These are phyloP conservation scores for Nemophila menziesii DNA, from an alignment of 257 asterid genomes.

Conservation along the genomic window DNA sequence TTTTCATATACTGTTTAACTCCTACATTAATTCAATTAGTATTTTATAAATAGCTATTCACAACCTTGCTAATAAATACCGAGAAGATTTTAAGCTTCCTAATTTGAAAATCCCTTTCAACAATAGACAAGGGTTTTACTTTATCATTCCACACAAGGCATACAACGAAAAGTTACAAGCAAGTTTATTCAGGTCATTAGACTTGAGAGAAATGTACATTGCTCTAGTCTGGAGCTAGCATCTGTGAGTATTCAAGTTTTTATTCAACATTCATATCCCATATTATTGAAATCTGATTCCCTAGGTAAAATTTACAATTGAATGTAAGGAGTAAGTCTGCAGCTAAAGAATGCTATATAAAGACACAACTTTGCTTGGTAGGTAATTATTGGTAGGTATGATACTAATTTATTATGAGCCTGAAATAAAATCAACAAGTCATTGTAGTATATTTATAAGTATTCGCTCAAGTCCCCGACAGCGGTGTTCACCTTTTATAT, in stretches of 20 bases:
- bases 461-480: too few relatives aligned
- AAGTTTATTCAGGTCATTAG: constrained; percentile 81
- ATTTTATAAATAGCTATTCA: constrained; percentile 63
- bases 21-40: constrained; percentile 19
- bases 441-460: too few relatives aligned
- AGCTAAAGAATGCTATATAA: too few relatives aligned
- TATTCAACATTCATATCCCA: constrained; percentile 8
- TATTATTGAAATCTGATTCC: constrained; percentile 16
- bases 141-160: constrained; percentile 86
- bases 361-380: too few relatives aligned
- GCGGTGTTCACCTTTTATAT: too few relatives aligned
- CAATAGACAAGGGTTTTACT: constrained; percentile 91
- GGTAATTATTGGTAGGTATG: too few relatives aligned
- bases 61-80: constrained; percentile 81
- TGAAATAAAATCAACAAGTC: too few relatives aligned
- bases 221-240: constrained; percentile 80
- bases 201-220: constrained; percentile 90
- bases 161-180: constrained; percentile 73
- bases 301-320: too few relatives aligned
- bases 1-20: constrained; percentile 7
- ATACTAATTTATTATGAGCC: too few relatives aligned
- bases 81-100: constrained; percentile 71
- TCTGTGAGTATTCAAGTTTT: constrained; percentile 79
- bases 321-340: too few relatives aligned
- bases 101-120: constrained; percentile 85